Conservation (phyloP, 148 eudicot species). For the Euryodendron excelsum region DNA sequence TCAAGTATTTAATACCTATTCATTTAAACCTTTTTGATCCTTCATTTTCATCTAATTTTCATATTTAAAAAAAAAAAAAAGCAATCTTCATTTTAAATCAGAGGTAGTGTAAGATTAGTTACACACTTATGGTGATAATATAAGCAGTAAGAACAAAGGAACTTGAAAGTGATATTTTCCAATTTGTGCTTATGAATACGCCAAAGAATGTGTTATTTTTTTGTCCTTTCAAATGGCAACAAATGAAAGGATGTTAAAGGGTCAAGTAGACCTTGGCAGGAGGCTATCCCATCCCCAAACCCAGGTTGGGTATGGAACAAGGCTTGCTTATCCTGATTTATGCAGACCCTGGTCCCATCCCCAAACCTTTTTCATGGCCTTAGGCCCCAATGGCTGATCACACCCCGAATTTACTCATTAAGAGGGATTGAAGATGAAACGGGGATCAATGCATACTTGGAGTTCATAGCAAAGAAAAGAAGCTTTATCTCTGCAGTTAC, state of each 20-base stretch:
- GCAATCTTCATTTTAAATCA: neutral
- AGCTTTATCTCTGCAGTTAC: neutral
- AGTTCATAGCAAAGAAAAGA: neutral
- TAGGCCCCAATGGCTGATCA: neutral
- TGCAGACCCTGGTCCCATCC: neutral
- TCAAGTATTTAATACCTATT: neutral
- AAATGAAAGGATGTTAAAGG: slow-evolving; percentile 5
- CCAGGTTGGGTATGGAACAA: neutral
- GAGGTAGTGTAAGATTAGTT: neutral
- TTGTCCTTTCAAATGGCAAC: neutral
- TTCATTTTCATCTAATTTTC: neutral
- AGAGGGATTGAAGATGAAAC: neutral
- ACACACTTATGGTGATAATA: too few species aligned
- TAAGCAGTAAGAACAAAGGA: neutral
- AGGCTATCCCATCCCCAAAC: neutral
- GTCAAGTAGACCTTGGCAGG: neutral
- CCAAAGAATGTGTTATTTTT: neutral
- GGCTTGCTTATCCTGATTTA: neutral
- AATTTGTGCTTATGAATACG: neutral
- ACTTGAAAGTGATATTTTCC: neutral
- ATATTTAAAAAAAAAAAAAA: neutral
- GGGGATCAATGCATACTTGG: neutral
- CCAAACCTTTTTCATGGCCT: neutral
- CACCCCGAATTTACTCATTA: neutral
- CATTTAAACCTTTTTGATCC: neutral